Evolutionary conservation across 1,284 basidiomycete genomes (phyloP).

Genomic region (Ustilago loliicola): DNA sequence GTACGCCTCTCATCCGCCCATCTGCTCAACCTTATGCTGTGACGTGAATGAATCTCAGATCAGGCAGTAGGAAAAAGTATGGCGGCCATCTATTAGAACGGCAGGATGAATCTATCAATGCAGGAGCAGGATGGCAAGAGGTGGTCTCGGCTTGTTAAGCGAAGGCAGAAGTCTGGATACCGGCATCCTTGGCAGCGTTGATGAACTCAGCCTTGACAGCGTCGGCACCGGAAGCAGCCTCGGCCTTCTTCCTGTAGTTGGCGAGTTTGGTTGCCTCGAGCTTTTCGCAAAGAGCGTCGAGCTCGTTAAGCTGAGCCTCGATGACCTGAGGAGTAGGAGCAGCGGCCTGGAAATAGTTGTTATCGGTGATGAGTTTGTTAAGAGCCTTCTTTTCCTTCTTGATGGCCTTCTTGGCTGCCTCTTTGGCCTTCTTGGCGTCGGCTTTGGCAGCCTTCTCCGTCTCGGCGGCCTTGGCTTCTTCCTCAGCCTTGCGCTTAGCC

Average conservation of each 20-base stretch:
- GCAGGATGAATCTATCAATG: slow-evolving; percentile 11
- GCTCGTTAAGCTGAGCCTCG: slow-evolving; percentile 75
- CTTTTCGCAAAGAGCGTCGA: slow-evolving; percentile 73
- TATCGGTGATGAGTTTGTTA: slow-evolving; percentile 72
- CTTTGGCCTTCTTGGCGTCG: slow-evolving; percentile 94
- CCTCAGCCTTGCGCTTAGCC: slow-evolving; percentile 78
- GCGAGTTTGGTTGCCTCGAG: slow-evolving; percentile 74
- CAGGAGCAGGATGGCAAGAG: not conserved
- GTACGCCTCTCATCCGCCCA: not conserved
- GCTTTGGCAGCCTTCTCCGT: slow-evolving; percentile 76
- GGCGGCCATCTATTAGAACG: slow-evolving; percentile 8
- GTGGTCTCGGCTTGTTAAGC: slow-evolving; percentile 23
- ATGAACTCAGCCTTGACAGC: slow-evolving; percentile 72
- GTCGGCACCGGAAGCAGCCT: slow-evolving; percentile 63
- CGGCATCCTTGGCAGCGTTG: slow-evolving; percentile 72
- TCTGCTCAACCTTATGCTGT: too few relatives aligned
- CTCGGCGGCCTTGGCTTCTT: slow-evolving; percentile 76
- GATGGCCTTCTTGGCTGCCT: slow-evolving; percentile 73
- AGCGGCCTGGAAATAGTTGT: slow-evolving; percentile 75
- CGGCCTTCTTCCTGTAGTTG: slow-evolving; percentile 73
- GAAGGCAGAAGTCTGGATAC: slow-evolving; percentile 62
- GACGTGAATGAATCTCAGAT: too few relatives aligned
- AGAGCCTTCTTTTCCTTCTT: slow-evolving; percentile 70
- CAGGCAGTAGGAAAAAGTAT: not conserved
- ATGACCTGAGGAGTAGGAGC: slow-evolving; percentile 73